phyloP scores from a whole-genome alignment of 257 asterid species.

The Nicotiana noctiflora region DNA sequence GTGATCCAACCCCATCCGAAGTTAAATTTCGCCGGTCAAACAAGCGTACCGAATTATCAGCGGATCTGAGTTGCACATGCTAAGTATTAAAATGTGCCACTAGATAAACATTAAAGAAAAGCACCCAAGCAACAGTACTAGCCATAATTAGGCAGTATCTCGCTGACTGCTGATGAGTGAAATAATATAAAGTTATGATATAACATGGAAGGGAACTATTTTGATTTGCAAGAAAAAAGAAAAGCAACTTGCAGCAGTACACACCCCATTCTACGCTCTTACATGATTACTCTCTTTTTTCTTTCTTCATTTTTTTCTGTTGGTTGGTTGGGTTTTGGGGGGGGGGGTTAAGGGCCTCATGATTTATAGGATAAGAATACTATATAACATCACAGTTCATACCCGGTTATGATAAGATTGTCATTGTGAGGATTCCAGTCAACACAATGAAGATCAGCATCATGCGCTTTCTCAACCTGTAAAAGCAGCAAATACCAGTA shows the following conservation, averaged over 20 bases:
- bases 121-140: not conserved
- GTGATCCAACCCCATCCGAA: slow-evolving; percentile 59
- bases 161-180: not conserved
- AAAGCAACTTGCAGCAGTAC: not conserved
- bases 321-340: too few relatives aligned
- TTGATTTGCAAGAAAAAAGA: not conserved
- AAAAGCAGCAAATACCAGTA: slow-evolving; percentile 8
- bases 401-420: slow-evolving; percentile 91
- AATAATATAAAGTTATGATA: not conserved
- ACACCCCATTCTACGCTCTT: not conserved
- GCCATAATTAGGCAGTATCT: not conserved
- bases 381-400: not conserved
- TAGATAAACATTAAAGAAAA: slow-evolving; percentile 8
- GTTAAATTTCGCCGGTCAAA: slow-evolving; percentile 88
- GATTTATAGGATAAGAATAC: not conserved
- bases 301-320: not conserved
- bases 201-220: not conserved
- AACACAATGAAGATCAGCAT: slow-evolving; percentile 96
- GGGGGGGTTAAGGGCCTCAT: not conserved
- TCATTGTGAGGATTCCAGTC: slow-evolving; percentile 96
- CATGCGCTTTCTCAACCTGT: slow-evolving; percentile 95
- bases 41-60: slow-evolving; percentile 85
- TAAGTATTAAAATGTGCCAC: not conserved
- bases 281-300: not conserved
- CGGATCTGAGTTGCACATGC: slow-evolving; percentile 52